phyloP scores from a whole-genome alignment of 805 yeast genomes.

The Pachysolen tannophilus region DNA sequence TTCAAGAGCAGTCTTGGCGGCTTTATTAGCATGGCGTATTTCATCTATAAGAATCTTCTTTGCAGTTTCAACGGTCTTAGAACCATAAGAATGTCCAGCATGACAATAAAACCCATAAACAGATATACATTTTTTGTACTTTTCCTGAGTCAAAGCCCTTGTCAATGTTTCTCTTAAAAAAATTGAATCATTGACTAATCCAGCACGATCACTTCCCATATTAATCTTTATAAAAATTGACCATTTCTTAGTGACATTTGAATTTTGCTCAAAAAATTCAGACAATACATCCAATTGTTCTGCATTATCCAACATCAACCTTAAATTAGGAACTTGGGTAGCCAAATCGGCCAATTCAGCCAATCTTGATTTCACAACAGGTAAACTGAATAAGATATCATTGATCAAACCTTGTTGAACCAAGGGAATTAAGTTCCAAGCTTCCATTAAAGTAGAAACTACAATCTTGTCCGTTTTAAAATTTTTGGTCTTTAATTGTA shows the following conservation, averaged over 20 bases:
- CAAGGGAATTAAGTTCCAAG: slow-evolving; percentile 35
- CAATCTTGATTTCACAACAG: slow-evolving; percentile 42
- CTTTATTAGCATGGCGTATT: slow-evolving; percentile 45
- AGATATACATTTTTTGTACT: slow-evolving; percentile 25
- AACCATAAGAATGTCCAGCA: slow-evolving; percentile 67
- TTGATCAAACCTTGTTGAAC: slow-evolving; percentile 22
- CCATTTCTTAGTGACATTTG: slow-evolving; percentile 35
- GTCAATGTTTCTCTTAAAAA: slow-evolving; percentile 29
- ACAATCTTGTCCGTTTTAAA: slow-evolving; percentile 43
- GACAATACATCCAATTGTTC: slow-evolving; percentile 45
- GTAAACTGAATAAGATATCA: slow-evolving; percentile 53
- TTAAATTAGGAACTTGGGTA: slow-evolving; percentile 31
- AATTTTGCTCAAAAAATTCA: neutral
- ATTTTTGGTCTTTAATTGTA: slow-evolving; percentile 22
- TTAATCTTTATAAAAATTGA: slow-evolving; percentile 60
- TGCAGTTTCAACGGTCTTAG: slow-evolving; percentile 38
- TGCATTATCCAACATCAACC: slow-evolving; percentile 53
- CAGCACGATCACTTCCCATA: slow-evolving; percentile 70
- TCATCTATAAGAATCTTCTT: slow-evolving; percentile 44
- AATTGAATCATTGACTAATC: slow-evolving; percentile 29
- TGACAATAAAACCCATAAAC: slow-evolving; percentile 70
- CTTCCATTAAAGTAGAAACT: slow-evolving; percentile 65
- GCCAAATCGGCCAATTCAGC: slow-evolving; percentile 38
- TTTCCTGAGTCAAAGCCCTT: slow-evolving; percentile 19
- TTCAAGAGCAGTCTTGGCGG: slow-evolving; percentile 24